phyloP scores from a whole-genome alignment of 1,284 basidiomycete species.

The Naganishia liquefaciens region DNA sequence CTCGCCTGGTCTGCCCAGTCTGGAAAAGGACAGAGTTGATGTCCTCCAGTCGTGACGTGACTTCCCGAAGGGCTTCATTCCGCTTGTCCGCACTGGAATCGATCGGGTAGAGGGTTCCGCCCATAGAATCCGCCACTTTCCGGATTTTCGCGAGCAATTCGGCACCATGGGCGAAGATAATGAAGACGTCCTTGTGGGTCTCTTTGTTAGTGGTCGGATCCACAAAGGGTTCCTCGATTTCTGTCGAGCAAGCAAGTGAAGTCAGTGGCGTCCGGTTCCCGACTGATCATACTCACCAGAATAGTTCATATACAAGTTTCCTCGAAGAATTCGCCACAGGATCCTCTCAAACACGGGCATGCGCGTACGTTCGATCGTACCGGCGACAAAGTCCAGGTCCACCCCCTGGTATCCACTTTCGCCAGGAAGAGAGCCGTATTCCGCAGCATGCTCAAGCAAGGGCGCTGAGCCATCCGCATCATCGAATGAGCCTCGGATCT shows the following conservation, averaged over 20 bases:
- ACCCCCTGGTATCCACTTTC: conserved; percentile 63
- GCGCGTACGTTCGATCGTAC: conserved; percentile 90
- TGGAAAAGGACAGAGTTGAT: conserved; percentile 87
- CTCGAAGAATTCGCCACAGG: conserved; percentile 95
- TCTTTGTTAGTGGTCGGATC: conserved; percentile 78
- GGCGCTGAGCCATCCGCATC: conserved; percentile 77
- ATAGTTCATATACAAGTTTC: conserved; percentile 99
- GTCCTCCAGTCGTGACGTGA: conserved; percentile 87
- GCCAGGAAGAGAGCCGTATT: conserved; percentile 52
- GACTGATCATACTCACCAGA: conserved; percentile 53
- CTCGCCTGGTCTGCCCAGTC: conserved; percentile 79
- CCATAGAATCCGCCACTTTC: conserved; percentile 98
- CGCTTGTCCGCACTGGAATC: conserved; percentile 92
- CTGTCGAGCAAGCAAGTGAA: conserved; percentile 46
- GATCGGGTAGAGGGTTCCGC: conserved; percentile 93
- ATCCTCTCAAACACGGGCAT: conserved; percentile 95
- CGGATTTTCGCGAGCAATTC: conserved; percentile 94
- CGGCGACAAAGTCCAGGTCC: conserved; percentile 94
- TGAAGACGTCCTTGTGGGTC: conserved; percentile 97
- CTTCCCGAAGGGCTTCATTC: conserved; percentile 83
- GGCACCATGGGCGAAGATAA: conserved; percentile 98
- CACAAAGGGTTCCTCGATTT: conserved; percentile 90
- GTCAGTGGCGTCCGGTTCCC: conserved; percentile 5
- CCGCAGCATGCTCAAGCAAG: conserved; percentile 85
- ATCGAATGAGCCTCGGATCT: conserved; percentile 86